Evolutionary conservation across 1,139 yeast genomes (phyloP), one percentile per base, ranked within the genome.

Genomic region (Taphrina sp.): DNA sequence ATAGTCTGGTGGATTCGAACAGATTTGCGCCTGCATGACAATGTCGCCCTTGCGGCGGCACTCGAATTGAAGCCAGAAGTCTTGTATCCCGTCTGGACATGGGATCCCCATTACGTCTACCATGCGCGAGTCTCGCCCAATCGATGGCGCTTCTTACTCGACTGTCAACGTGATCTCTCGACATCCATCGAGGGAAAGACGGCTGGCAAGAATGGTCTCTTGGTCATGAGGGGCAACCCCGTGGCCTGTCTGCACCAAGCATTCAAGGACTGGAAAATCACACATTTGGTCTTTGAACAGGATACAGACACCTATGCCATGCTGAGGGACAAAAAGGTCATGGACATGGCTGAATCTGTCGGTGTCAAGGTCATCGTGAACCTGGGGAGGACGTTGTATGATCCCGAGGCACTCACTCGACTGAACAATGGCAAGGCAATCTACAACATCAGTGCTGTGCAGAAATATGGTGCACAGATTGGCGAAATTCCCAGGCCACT

Each of bases 71-170:
- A 35, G 23, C 56, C 56, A 10, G 51, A 42, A 24, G 20, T 28
- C 26, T 51, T 52, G 24, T 52, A 42, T 35, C 56, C 56, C 5
- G 37, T 52, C 8, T 52, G 56, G 56, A 52, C 56, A 33, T 52
- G 56, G 56, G 56, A 52, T 29, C 56, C 56, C 4, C 56, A 52
- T 22, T 52, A 52, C 20, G 51, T 52, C 8, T 52, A 41, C 29
- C 56, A 43, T 23, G 37, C 51, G 14, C 34, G 56, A 14, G 56
- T 52, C 23, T 42, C 51, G 16, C 46, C 56, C n/a, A 52, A 42
- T 19, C 41, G 56, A 28, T 52, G 56, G 56, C 26, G 56, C 3
- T 52, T 42, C 16, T 33, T 52, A 14, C 56, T 52, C 28, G 56
- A 52, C 23, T 52, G 51, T 31, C 56, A 52, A 22, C 23, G 28